These are phyloP conservation scores for Nidula microcarpa DNA, from an alignment of 768 basidiomycete species.

Conservation along the genomic window DNA sequence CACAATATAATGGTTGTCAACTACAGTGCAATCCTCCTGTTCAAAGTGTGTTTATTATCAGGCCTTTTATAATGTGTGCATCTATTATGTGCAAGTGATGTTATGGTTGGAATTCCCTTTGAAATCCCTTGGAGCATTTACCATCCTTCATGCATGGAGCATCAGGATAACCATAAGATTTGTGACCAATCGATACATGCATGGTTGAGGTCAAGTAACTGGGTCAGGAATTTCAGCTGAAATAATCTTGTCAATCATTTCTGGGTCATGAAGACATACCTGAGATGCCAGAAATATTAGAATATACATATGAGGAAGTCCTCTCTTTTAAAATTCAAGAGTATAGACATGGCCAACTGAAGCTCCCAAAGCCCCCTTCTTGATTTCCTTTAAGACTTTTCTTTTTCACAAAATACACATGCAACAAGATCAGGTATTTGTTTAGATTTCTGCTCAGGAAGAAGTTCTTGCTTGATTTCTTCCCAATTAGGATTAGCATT, in stretches of 20 bases:
- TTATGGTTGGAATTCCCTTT: not conserved
- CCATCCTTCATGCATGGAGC: not conserved
- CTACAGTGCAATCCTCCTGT: too few relatives aligned
- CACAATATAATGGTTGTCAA: too few relatives aligned
- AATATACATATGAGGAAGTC: slow-evolving; percentile 50
- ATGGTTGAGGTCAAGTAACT: slow-evolving; percentile 19
- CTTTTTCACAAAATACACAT: slow-evolving; percentile 44
- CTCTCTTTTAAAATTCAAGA: slow-evolving; percentile 54
- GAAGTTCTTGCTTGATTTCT: slow-evolving; percentile 23
- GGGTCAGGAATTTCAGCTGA: slow-evolving; percentile 38
- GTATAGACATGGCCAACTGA: slow-evolving; percentile 39
- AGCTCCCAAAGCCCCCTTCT: slow-evolving; percentile 36
- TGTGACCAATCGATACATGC: slow-evolving; percentile 2
- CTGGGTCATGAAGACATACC: slow-evolving; percentile 23
- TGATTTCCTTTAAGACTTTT: slow-evolving; percentile 27
- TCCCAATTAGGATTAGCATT: slow-evolving; percentile 45
- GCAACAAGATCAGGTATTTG: slow-evolving; percentile 48
- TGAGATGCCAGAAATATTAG: slow-evolving; percentile 33
- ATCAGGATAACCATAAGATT: not conserved
- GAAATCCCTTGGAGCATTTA: not conserved
- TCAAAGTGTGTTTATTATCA: too few relatives aligned
- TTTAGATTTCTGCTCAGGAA: slow-evolving; percentile 23
- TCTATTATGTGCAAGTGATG: too few relatives aligned
- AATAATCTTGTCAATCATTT: slow-evolving; percentile 34
- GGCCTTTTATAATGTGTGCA: too few relatives aligned